Percentiles rank a stretch among this genome's conserved stretches.
phyloP scores from a whole-genome alignment of 768 basidiomycete genomes.

The Russula virescens region DNA sequence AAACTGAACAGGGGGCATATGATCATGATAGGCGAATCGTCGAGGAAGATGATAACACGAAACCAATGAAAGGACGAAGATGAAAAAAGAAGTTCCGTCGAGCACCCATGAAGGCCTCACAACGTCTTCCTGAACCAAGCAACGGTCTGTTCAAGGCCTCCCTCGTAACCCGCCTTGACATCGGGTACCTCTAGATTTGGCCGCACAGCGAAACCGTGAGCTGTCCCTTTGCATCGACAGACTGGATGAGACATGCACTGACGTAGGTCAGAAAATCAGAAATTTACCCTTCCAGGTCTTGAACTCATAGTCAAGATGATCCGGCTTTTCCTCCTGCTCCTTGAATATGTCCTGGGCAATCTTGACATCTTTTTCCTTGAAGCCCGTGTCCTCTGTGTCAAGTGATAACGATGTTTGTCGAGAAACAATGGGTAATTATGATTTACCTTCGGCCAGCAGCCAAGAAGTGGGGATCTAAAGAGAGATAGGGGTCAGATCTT shows the following conservation, averaged over 20 bases:
- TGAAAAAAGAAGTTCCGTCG: no score
- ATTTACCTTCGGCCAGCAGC: conserved; percentile 36
- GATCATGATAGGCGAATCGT: neutral
- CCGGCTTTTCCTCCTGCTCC: conserved; percentile 28
- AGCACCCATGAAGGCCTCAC: neutral
- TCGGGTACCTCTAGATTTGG: conserved; percentile 40
- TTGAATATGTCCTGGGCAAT: conserved; percentile 32
- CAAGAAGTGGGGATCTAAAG: conserved; percentile 27
- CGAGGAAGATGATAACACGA: neutral
- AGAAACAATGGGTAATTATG: neutral
- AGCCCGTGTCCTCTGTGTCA: conserved; percentile 32
- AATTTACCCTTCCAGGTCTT: conserved; percentile 33
- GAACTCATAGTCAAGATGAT: conserved; percentile 35
- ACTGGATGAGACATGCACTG: conserved; percentile 10
- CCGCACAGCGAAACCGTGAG: conserved; percentile 45
- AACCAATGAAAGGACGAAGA: no score
- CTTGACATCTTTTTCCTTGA: conserved; percentile 28
- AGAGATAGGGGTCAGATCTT: conserved; percentile 23
- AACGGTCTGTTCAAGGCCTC: conserved; percentile 38
- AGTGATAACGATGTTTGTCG: neutral
- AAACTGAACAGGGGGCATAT: neutral
- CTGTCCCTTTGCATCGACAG: conserved; percentile 34
- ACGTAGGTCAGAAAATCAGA: neutral
- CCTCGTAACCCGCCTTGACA: conserved; percentile 41
- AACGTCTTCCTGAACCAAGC: conserved; percentile 41